Evolutionary conservation across 1,284 basidiomycete species (phyloP).

Genomic region (Cutaneotrichosporon cyanovorans): DNA sequence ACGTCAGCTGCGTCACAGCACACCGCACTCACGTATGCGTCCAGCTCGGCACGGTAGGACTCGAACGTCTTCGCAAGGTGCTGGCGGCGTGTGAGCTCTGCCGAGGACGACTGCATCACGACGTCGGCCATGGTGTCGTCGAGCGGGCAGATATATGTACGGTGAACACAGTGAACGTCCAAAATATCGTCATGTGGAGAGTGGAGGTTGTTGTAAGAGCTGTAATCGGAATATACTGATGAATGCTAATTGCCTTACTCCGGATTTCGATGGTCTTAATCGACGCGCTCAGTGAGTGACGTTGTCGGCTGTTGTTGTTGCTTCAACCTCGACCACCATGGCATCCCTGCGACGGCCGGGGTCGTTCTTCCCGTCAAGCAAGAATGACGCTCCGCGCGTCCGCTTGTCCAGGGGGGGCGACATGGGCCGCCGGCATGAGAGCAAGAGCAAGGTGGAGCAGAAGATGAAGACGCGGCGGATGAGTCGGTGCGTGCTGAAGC

Average conservation of each 20-base stretch:
- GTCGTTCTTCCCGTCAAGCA: constrained; percentile 10
- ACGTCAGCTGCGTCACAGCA: background rate
- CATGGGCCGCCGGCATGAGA: constrained; percentile 10
- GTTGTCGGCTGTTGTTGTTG: background rate
- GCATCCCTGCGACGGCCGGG: constrained; percentile 26
- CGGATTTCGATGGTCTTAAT: background rate
- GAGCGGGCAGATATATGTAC: background rate
- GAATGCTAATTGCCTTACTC: background rate
- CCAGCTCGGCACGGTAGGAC: constrained; percentile 37
- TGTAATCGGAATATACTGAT: background rate
- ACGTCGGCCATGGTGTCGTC: constrained; percentile 19
- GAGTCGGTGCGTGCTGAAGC: constrained; percentile 61
- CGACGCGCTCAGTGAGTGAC: background rate
- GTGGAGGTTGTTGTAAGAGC: background rate
- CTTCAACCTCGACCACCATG: constrained; percentile 19
- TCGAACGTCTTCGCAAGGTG: constrained; percentile 38
- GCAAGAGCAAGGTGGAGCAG: constrained; percentile 66
- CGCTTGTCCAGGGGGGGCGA: constrained; percentile 13
- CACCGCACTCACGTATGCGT: constrained; percentile 31
- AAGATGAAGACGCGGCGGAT: constrained; percentile 81
- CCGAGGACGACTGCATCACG: constrained; percentile 13
- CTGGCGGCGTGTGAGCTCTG: constrained; percentile 22
- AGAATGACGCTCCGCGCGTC: constrained; percentile 8
- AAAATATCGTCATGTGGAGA: constrained; percentile 2
- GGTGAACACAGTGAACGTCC: background rate